Evolutionary conservation across 169 alveolate genomes (phyloP).

Genomic region (Plasmodium reichenowi): DNA sequence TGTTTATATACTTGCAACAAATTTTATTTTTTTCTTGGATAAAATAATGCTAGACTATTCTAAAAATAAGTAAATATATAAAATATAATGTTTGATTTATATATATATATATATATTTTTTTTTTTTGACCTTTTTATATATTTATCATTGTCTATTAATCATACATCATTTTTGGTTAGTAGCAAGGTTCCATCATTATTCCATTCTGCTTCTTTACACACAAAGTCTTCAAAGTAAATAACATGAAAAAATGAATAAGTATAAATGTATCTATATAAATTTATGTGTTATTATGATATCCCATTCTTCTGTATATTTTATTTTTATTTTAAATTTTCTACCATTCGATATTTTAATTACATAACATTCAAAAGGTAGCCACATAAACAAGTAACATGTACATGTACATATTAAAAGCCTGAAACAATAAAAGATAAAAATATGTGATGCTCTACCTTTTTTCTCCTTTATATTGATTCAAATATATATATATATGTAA

Average conservation of each 20-base stretch:
- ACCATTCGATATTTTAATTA: conserved; percentile 39
- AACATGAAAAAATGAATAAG: neutral
- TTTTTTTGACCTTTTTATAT: neutral
- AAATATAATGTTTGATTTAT: no score
- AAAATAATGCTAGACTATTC: neutral
- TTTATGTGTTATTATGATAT: neutral
- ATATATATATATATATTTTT: neutral
- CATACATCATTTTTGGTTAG: conserved; percentile 25
- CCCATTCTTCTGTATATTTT: neutral
- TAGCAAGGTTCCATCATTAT: conserved; percentile 21
- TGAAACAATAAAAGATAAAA: neutral
- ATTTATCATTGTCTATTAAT: neutral
- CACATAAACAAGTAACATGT: conserved; percentile 48
- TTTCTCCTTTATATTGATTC: neutral
- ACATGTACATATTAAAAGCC: conserved; percentile 52
- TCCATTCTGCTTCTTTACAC: conserved; percentile 35
- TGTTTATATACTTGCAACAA: neutral
- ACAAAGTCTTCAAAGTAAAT: conserved; percentile 1
- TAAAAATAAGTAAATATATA: neutral
- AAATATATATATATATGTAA: neutral
- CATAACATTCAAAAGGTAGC: conserved; percentile 41
- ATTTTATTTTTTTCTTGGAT: neutral
- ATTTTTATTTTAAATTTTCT: neutral
- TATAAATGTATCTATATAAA: neutral
- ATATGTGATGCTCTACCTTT: no score